Evolutionary conservation across 768 basidiomycete species (phyloP).

Genomic region (Mrakia frigida): DNA sequence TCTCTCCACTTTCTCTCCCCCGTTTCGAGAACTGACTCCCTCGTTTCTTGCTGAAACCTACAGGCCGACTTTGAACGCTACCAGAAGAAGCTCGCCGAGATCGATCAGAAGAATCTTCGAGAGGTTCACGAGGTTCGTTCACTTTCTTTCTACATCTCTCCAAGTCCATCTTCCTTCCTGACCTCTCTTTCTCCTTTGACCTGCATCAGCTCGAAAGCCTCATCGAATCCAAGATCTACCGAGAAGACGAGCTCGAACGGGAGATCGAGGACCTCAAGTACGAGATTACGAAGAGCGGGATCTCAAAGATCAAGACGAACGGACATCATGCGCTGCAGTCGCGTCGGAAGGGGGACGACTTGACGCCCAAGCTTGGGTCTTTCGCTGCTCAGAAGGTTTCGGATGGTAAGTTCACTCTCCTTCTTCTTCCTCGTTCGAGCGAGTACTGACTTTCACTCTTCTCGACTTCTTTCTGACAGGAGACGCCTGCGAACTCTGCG

Average conservation of each 20-base stretch:
- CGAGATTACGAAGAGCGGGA: constrained; percentile 51
- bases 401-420: not conserved
- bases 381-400: constrained; percentile 34
- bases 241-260: constrained; percentile 76
- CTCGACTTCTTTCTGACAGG: not conserved
- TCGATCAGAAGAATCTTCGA: constrained; percentile 26
- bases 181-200: not conserved
- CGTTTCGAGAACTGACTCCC: not conserved
- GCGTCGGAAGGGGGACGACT: constrained; percentile 39
- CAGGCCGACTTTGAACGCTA: constrained; percentile 22
- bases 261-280: constrained; percentile 73
- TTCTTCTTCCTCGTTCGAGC: no score
- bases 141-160: not conserved
- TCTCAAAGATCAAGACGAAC: constrained; percentile 42
- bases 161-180: not conserved
- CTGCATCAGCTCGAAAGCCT: constrained; percentile 70
- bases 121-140: constrained; percentile 29
- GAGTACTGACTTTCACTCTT: no score
- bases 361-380: constrained; percentile 36
- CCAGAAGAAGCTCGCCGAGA: constrained; percentile 28
- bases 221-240: constrained; percentile 82
- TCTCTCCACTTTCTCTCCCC: not conserved
- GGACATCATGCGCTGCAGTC: constrained; percentile 46
- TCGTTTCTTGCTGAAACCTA: not conserved
- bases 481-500: constrained; percentile 73